Base-by-base conservation (phyloP, 768 basidiomycete species). In the Hypholoma fasciculare region DNA sequence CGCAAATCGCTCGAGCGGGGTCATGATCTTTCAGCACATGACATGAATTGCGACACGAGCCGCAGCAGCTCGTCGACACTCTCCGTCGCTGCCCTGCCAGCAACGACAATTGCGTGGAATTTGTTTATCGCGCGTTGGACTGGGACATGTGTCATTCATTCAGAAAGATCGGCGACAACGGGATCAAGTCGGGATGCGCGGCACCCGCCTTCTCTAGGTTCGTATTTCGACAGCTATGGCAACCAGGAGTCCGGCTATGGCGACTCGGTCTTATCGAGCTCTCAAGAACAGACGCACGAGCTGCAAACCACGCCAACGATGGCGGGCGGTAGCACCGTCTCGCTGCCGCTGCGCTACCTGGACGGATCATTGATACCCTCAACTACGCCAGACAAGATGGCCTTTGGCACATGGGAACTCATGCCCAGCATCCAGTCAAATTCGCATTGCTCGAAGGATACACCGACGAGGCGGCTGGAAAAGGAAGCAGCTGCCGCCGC, bases 91-190 rank as follows among this genome's bases (percentile, higher is more conserved):
- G 73, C 66, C 20, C 63, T 79, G 12, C 66, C 69, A 3, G 59
- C 71, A 13, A 66, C 75, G 13, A 75, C 73, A 8, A 75, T 82
- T 50, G 79, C 82, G 7, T 70, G 78, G 49, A 74, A 73, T 52
- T 80, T 76, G 11, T 79, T 75, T 19, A 70, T 86, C 11, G 82
- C 78, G 26, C 73, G 81, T 55, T 72, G 80, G 51, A 77, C 82
- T 12, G 75, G 80, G 9, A 83, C 85, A n/a, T 82, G 79, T 44
- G 76, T 85, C n/a, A 67, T 85, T 38, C 73, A 76, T 52, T 53
- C 49, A 20, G 39, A 38, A 20, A 7, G 26, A 3, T 57, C 48
- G 27, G 49, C 47, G 16, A 57, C 40, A 26, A 13, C 19, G 20
- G 37, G 38, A 17, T 17, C 30, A 20, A 42, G 49, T 57, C 56